These are phyloP conservation scores for Fusarium penzigii DNA, from an alignment of 2,329 filamentous ascomycete genomes.

Conservation along the genomic window DNA sequence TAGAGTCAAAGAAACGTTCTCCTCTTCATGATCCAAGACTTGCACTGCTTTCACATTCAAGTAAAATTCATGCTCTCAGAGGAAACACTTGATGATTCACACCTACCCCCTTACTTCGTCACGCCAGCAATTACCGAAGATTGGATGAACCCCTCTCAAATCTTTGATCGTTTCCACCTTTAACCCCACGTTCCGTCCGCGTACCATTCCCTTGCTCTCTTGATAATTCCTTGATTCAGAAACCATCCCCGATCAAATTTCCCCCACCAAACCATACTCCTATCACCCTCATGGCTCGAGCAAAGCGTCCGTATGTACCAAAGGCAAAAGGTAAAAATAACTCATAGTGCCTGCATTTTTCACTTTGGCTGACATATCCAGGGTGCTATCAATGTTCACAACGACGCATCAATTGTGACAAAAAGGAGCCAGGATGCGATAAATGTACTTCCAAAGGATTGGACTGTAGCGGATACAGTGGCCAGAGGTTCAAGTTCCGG, in stretches of 20 bases:
- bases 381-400: constrained; percentile 39
- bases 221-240: too few relatives aligned
- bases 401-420: constrained; percentile 38
- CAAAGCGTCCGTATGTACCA: constrained; percentile 16
- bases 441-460: constrained; percentile 36
- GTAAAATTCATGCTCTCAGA: too few relatives aligned
- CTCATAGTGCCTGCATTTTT: background rate
- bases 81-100: too few relatives aligned
- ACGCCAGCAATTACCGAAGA: too few relatives aligned
- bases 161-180: too few relatives aligned
- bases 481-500: constrained; percentile 11
- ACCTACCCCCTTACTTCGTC: too few relatives aligned
- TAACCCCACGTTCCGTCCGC: too few relatives aligned
- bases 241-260: background rate
- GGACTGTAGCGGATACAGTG: constrained; percentile 31
- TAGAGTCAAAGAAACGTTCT: too few relatives aligned
- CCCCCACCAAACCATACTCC: background rate
- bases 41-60: too few relatives aligned
- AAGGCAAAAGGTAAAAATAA: constrained; percentile 23
- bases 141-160: too few relatives aligned
- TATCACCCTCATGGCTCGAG: background rate
- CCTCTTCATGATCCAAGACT: too few relatives aligned
- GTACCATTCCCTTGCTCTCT: too few relatives aligned
- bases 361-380: background rate
- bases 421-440: constrained; percentile 30